A percentile compares a stretch with the other conserved stretches of the same genome.
Evolutionary conservation across 805 yeast species (phyloP).

Genomic region (Cyberlindnera saturnus): DNA sequence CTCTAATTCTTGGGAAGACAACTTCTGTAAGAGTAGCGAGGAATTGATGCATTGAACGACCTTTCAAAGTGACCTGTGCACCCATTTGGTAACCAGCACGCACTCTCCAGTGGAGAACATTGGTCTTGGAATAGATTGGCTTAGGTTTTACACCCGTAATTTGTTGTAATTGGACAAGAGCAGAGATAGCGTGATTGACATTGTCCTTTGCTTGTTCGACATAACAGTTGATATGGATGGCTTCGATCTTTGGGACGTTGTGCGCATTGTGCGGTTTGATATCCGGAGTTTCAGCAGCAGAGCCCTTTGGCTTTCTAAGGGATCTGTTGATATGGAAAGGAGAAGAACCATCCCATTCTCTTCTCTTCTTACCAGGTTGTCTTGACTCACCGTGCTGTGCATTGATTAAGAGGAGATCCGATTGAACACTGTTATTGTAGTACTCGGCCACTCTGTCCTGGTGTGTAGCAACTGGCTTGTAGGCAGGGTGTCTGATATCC

Average conservation of each 20-base stretch:
- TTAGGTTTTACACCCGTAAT: constrained; percentile 87
- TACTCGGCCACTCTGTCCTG: constrained; percentile 79
- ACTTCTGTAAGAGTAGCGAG: constrained; percentile 81
- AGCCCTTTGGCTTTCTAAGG: constrained; percentile 68
- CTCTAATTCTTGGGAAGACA: constrained; percentile 89
- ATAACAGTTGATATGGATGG: constrained; percentile 71
- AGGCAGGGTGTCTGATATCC: constrained; percentile 77
- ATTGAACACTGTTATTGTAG: constrained; percentile 63
- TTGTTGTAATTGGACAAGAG: constrained; percentile 79
- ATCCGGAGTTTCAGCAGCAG: constrained; percentile 67
- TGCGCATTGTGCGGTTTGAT: constrained; percentile 57
- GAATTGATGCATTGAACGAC: constrained; percentile 82
- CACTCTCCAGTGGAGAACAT: constrained; percentile 80
- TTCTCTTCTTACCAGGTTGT: constrained; percentile 57
- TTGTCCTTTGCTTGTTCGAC: constrained; percentile 67
- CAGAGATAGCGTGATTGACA: constrained; percentile 67
- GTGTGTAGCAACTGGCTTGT: constrained; percentile 63
- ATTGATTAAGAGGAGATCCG: constrained; percentile 73
- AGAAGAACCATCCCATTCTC: constrained; percentile 82
- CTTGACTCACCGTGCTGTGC: constrained; percentile 60
- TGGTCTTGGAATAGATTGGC: constrained; percentile 66
- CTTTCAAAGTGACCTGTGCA: constrained; percentile 71
- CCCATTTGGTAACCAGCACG: constrained; percentile 91
- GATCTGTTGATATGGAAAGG: constrained; percentile 89
- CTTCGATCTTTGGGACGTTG: constrained; percentile 66